Percentiles rank a stretch among this genome's conserved stretches.
phyloP scores from a whole-genome alignment of 2,329 filamentous ascomycete genomes.

The Penicillium sp. region DNA sequence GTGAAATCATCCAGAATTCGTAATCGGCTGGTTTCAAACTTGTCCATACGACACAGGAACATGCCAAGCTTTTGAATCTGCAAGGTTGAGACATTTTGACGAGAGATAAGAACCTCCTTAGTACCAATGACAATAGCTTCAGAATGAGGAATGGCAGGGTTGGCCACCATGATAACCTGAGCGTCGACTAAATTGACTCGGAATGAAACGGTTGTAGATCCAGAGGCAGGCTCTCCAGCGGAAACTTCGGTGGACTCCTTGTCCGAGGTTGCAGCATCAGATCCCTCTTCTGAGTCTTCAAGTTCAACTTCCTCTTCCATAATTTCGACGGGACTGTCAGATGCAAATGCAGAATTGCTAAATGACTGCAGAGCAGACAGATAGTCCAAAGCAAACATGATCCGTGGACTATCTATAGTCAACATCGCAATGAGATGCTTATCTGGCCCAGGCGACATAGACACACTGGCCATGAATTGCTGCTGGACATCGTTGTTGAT shows the following conservation, averaged over 20 bases:
- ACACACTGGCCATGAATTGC: slow-evolving; percentile 96
- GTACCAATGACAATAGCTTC: slow-evolving; percentile 95
- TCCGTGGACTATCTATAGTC: slow-evolving; percentile 87
- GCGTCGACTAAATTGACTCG: slow-evolving; percentile 93
- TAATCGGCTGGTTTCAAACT: slow-evolving; percentile 84
- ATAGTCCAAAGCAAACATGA: slow-evolving; percentile 96
- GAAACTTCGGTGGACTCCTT: slow-evolving; percentile 23
- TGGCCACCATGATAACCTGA: slow-evolving; percentile 93
- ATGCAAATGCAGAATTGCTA: slow-evolving; percentile 65
- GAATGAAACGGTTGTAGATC: slow-evolving; percentile 76
- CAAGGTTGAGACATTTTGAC: slow-evolving; percentile 90
- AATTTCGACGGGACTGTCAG: slow-evolving; percentile 48
- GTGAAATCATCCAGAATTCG: slow-evolving; percentile 97
- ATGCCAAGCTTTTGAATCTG: slow-evolving; percentile 94
- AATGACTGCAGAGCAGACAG: slow-evolving; percentile 87
- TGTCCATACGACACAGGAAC: slow-evolving; percentile 98
- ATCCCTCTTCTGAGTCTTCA: slow-evolving; percentile 39
- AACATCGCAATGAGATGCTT: slow-evolving; percentile 84
- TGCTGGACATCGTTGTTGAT: slow-evolving; percentile 89
- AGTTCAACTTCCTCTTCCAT: slow-evolving; percentile 35
- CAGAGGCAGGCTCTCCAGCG: slow-evolving; percentile 34
- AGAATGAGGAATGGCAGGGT: slow-evolving; percentile 83
- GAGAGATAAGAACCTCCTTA: slow-evolving; percentile 87
- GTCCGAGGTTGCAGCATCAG: slow-evolving; percentile 31
- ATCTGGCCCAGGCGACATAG: slow-evolving; percentile 82